A percentile compares a stretch with the other conserved stretches of the same genome.
These are phyloP conservation scores for Ceratopteris richardii DNA, from an alignment of 75 land plant genomes.

Conservation along the genomic window DNA sequence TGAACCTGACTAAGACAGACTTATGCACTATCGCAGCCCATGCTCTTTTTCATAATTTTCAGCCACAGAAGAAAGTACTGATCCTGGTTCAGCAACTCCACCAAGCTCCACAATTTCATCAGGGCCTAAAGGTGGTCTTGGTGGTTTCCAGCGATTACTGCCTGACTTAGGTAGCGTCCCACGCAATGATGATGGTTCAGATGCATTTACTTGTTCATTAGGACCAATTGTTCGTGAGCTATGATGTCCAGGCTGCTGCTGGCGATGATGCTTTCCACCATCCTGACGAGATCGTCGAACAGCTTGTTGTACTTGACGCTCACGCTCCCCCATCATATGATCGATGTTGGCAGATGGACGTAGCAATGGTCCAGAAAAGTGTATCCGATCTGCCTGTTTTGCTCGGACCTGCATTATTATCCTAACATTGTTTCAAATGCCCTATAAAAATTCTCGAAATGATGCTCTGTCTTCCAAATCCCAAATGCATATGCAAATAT, in stretches of 20 bases:
- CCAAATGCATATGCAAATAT: too few species aligned
- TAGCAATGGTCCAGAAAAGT: conserved; percentile 30
- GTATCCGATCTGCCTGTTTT: conserved; percentile 5
- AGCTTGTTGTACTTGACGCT: conserved; percentile 11
- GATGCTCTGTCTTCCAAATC: too few species aligned
- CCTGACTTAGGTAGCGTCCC: not conserved
- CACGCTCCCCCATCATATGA: conserved; percentile 24
- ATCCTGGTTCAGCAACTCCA: not conserved
- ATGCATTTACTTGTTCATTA: not conserved
- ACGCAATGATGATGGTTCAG: not conserved
- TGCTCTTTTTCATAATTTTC: not conserved
- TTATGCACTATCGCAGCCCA: not conserved
- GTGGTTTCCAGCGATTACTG: not conserved
- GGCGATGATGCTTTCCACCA: conserved; percentile 5
- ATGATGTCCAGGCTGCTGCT: not conserved
- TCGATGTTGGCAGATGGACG: conserved; percentile 18
- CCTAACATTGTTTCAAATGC: too few species aligned
- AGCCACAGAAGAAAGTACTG: not conserved
- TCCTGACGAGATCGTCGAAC: conserved; percentile 10
- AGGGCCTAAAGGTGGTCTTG: not conserved
- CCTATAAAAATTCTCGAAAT: too few species aligned
- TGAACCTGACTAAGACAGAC: too few species aligned
- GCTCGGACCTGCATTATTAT: not conserved
- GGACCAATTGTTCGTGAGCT: not conserved
- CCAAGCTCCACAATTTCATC: not conserved